Percentiles rank a stretch among this genome's conserved stretches.
Evolutionary conservation across 2,329 filamentous ascomycete species (phyloP).

Genomic region (Aspergillus aculeatinus): DNA sequence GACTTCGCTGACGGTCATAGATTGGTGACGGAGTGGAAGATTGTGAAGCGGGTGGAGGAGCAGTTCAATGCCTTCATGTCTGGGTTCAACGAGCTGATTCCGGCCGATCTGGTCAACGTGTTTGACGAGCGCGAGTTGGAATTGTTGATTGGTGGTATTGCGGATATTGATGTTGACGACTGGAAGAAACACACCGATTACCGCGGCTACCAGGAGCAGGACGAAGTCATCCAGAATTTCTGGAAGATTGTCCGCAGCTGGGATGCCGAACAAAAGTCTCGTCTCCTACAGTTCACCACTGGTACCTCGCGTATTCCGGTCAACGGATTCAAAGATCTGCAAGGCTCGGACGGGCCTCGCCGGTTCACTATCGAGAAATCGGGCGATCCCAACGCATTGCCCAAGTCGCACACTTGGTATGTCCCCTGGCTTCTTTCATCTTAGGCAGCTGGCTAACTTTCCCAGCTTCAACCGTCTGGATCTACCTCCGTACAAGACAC

Average conservation of each 20-base stretch:
- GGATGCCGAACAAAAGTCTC: slow-evolving; percentile 98
- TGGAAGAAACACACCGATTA: slow-evolving; percentile 99
- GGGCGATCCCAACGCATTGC: slow-evolving; percentile 83
- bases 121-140: slow-evolving; percentile 98
- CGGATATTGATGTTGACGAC: slow-evolving; percentile 99
- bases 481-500: slow-evolving; percentile 85
- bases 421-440: slow-evolving; percentile 36
- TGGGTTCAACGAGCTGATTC: slow-evolving; percentile 96
- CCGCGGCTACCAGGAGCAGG: slow-evolving; percentile 94
- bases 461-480: slow-evolving; percentile 93
- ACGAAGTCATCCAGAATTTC: slow-evolving; percentile 97
- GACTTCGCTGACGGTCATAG: slow-evolving; percentile 36
- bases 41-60: slow-evolving; percentile 96
- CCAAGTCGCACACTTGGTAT: slow-evolving; percentile 97
- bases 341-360: slow-evolving; percentile 92
- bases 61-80: slow-evolving; percentile 98
- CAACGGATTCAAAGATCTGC: slow-evolving; percentile 98
- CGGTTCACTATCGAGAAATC: slow-evolving; percentile 98
- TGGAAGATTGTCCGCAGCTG: slow-evolving; percentile 94
- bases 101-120: slow-evolving; percentile 93
- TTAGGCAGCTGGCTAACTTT: slow-evolving; percentile 4
- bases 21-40: slow-evolving; percentile 98
- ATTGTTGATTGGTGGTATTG: slow-evolving; percentile 94
- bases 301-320: slow-evolving; percentile 97
- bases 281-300: slow-evolving; percentile 92